Evolutionary conservation across 1,139 yeast genomes (phyloP), one percentile per base, ranked within the genome.

Genomic region (Hanseniaspora gamundiae): DNA sequence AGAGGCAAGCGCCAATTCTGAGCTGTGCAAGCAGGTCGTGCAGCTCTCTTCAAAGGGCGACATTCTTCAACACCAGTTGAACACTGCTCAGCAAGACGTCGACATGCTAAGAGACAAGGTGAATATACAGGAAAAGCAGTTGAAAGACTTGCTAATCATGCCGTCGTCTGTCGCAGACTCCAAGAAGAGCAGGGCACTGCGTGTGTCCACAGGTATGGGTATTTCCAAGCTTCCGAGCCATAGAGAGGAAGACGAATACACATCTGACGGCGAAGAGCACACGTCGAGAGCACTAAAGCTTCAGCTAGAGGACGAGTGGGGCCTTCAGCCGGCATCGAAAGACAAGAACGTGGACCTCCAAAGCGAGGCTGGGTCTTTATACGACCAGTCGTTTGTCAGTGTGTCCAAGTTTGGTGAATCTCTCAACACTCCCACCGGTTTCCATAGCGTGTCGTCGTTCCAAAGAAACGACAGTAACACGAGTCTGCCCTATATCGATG

Each of bases 301-400:
- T 16, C 44, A 44, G 26, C n/a, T 44, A 16, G 31, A 42, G 35
- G 40, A 44, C 11, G 46, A 44, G 16, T 44, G 46, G 46, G 42
- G 39, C 46, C 38, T 30, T 36, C 38, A 38, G 20, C 38, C 31
- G 20, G 44, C 16, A 19, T 27, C 35, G 33, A 22, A 29, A n/a
- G 26, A 33, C 35, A 27, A 27, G 21, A 17, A n/a, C 17, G 39
- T 3, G 4, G 17, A 14, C 10, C 14, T 14, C 13, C 35, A 29
- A 14, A 40, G 40, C 22, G 43, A 43, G 16, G 30, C 29, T 17
- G 46, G 21, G 9, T 40, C 42, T 4, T 7, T 29, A 21, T 39
- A 36, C 20, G 42, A 31, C n/a, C 22, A 16, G 5, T 28, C 28
- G 29, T 33, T 26, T 20, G 14, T 5, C 20, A n/a, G 27, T 20